Conservation (phyloP, 1,284 basidiomycete genomes). For the Malassezia nana region DNA sequence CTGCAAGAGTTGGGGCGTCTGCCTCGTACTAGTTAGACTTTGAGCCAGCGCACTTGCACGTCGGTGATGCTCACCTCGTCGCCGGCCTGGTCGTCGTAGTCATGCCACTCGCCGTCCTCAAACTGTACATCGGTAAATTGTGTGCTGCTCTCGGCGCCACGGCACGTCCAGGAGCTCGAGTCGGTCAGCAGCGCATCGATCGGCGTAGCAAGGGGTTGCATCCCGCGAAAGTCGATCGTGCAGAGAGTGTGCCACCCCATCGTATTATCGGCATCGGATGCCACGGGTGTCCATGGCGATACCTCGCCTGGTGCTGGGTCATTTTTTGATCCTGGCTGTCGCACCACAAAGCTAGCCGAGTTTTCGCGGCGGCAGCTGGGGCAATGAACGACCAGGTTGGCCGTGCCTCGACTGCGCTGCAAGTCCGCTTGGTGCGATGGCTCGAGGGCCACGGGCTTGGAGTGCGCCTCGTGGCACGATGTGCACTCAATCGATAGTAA, state of each 20-base stretch:
- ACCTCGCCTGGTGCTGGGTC: slow-evolving; percentile 23
- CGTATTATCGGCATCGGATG: slow-evolving; percentile 15
- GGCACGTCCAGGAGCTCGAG: slow-evolving; percentile 36
- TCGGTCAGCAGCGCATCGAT: slow-evolving; percentile 10
- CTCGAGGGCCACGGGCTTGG: slow-evolving; percentile 33
- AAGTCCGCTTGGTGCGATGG: slow-evolving; percentile 30
- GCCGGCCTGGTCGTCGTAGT: slow-evolving; percentile 46
- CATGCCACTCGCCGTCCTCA: slow-evolving; percentile 47
- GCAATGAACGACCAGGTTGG: slow-evolving; percentile 42
- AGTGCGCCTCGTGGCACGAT: slow-evolving; percentile 40
- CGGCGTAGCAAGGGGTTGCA: slow-evolving; percentile 24
- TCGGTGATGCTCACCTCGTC: slow-evolving; percentile 39
- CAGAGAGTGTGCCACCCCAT: slow-evolving; percentile 34
- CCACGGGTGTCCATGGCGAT: slow-evolving; percentile 26
- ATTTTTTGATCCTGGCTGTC: slow-evolving; percentile 1
- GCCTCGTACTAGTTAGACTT: slow-evolving; percentile 12
- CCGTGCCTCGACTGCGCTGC: slow-evolving; percentile 32
- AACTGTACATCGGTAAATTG: slow-evolving; percentile 35
- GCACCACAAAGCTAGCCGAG: slow-evolving; percentile 11
- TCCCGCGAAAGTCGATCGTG: slow-evolving; percentile 38
- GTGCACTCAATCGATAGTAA: slow-evolving; percentile 39
- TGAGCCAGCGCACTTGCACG: slow-evolving; percentile 23
- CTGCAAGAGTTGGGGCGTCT: slow-evolving; percentile 30
- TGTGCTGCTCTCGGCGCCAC: slow-evolving; percentile 26
- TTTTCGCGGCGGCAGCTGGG: slow-evolving; percentile 15